These are phyloP conservation scores for Pseudogymnoascus verrucosus DNA, from an alignment of 2,329 filamentous ascomycete species.

Conservation along the genomic window DNA sequence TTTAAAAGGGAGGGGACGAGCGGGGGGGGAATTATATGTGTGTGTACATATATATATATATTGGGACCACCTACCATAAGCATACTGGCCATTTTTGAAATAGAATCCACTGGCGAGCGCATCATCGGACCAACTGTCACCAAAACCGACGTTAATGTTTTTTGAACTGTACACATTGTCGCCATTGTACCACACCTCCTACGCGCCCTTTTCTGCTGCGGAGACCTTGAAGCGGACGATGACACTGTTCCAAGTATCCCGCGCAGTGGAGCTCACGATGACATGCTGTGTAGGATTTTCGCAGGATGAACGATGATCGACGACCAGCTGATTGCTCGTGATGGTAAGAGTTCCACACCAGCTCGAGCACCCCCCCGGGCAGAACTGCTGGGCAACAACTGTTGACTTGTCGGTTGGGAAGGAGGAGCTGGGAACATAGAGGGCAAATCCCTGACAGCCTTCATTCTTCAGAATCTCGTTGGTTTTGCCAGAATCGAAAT, in stretches of 20 bases:
- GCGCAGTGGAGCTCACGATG: neutral
- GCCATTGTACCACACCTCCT: neutral
- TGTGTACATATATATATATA: neutral
- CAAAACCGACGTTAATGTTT: neutral
- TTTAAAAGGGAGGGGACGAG: neutral
- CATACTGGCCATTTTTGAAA: neutral
- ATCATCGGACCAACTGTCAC: neutral
- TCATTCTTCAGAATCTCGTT: neutral
- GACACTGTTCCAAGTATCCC: neutral
- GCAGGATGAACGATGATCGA: neutral
- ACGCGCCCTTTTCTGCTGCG: neutral
- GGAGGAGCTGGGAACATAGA: neutral
- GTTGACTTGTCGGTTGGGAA: neutral
- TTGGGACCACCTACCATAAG: neutral
- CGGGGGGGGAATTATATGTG: neutral
- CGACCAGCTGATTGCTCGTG: neutral
- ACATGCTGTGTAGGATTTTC: neutral
- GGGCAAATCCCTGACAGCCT: neutral
- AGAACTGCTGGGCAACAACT: neutral
- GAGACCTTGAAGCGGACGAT: neutral
- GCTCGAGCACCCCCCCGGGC: neutral
- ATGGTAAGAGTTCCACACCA: neutral
- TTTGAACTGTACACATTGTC: neutral
- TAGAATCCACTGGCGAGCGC: neutral
- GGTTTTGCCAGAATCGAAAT: neutral